phyloP scores from a whole-genome alignment of 2,329 filamentous ascomycete genomes.

The Aphanocladium album region DNA sequence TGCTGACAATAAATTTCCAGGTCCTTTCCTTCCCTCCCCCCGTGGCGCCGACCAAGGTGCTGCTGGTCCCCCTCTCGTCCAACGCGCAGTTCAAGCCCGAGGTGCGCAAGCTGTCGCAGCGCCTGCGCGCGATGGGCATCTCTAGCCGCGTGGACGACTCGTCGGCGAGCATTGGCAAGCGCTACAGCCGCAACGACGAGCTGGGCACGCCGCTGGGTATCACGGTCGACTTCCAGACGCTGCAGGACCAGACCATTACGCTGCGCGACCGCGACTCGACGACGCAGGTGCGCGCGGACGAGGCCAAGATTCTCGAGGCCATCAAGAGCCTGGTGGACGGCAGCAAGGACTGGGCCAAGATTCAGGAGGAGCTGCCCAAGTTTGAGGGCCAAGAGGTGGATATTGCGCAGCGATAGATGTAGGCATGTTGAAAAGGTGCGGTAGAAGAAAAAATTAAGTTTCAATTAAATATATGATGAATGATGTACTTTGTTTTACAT shows the following conservation, averaged over 20 bases:
- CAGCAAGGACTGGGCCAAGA: conserved; percentile 58
- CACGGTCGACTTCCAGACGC: conserved; percentile 92
- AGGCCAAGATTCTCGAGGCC: conserved; percentile 74
- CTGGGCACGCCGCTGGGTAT: conserved; percentile 90
- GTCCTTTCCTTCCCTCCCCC: conserved; percentile 52
- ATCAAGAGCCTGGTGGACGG: conserved; percentile 51
- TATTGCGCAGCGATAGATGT: conserved; percentile 28
- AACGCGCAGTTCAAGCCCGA: conserved; percentile 78
- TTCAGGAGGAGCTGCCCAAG: conserved; percentile 72
- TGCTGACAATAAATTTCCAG: conserved; percentile 25
- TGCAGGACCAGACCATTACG: conserved; percentile 81
- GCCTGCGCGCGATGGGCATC: conserved; percentile 70
- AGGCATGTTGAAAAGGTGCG: not conserved
- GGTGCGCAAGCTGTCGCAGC: conserved; percentile 65
- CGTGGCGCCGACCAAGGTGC: conserved; percentile 90
- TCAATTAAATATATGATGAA: conserved; percentile 14
- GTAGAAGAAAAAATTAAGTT: not conserved
- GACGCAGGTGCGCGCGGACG: conserved; percentile 78
- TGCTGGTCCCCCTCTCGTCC: conserved; percentile 82
- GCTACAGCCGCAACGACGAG: conserved; percentile 92
- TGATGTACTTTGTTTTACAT: not conserved
- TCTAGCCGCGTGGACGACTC: conserved; percentile 87
- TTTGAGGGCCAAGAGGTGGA: conserved; percentile 74
- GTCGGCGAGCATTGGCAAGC: conserved; percentile 87
- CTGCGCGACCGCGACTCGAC: conserved; percentile 88